Percentiles rank a stretch among this genome's conserved stretches.
Evolutionary conservation across 148 eudicot species (phyloP).

Genomic region (Amaranthus cruentus): DNA sequence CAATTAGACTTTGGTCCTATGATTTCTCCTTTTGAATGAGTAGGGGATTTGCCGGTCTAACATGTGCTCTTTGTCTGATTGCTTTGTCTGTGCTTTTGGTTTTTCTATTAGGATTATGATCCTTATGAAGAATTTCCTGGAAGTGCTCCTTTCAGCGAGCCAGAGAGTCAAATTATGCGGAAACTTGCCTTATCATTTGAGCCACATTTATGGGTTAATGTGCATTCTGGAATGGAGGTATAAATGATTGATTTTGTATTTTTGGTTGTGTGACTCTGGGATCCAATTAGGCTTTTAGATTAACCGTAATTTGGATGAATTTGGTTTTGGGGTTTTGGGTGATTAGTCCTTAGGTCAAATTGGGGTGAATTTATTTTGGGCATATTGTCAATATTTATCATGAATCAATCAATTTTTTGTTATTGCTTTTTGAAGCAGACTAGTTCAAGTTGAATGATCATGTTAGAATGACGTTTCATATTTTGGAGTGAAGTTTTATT

Average conservation of each 20-base stretch:
- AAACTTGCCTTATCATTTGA: conserved; percentile 69
- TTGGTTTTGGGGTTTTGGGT: too few species aligned
- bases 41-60: not conserved
- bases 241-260: not conserved
- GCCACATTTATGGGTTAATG: conserved; percentile 95
- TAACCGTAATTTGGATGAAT: not conserved
- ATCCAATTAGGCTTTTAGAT: not conserved
- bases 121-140: conserved; percentile 98
- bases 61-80: not conserved
- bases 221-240: conserved; percentile 99
- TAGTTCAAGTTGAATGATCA: too few species aligned
- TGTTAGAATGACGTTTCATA: too few species aligned
- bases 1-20: not conserved
- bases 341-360: too few species aligned
- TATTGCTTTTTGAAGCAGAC: too few species aligned
- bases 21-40: not conserved
- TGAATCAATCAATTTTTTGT: too few species aligned
- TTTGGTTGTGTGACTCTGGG: not conserved
- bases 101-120: conserved; percentile 67
- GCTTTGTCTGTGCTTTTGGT: not conserved
- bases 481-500: too few species aligned
- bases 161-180: conserved; percentile 87
- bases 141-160: conserved; percentile 86
- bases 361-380: too few species aligned
- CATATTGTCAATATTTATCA: too few species aligned